Percentiles rank a stretch among this genome's conserved stretches.
Evolutionary conservation across 2,329 filamentous ascomycete genomes (phyloP).

Genomic region (Lachnellula cervina): DNA sequence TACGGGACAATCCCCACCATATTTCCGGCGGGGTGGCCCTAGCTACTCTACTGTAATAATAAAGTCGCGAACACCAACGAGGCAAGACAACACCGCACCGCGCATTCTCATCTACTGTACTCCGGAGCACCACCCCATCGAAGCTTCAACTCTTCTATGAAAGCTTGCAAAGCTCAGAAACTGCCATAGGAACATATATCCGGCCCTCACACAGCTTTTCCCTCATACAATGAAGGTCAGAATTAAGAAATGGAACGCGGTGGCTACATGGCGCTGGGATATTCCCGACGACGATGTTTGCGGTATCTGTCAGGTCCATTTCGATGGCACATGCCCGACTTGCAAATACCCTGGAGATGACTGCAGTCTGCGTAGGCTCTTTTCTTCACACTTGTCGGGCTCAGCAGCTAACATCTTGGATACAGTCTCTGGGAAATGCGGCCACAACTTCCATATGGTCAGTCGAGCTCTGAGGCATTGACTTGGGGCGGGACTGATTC

Average conservation of each 20-base stretch:
- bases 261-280: slow-evolving; percentile 97
- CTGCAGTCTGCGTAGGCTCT: slow-evolving; percentile 74
- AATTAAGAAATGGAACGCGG: slow-evolving; percentile 87
- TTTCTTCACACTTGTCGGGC: neutral
- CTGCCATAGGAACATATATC: no score
- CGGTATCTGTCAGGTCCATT: slow-evolving; percentile 96
- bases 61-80: neutral
- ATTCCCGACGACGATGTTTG: slow-evolving; percentile 97
- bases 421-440: slow-evolving; percentile 89
- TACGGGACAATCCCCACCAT: neutral
- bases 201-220: neutral
- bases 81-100: neutral
- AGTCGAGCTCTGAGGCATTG: slow-evolving; percentile 17
- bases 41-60: no score
- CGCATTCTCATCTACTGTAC: neutral
- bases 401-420: neutral
- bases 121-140: neutral
- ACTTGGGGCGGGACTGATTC: neutral
- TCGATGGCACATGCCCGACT: slow-evolving; percentile 94
- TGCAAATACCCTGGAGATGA: slow-evolving; percentile 98
- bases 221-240: slow-evolving; percentile 87
- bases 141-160: neutral
- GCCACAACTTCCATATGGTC: slow-evolving; percentile 97
- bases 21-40: no score
- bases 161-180: neutral